phyloP scores from a whole-genome alignment of 2,329 filamentous ascomycete genomes.

The Xylariaceae sp. region DNA sequence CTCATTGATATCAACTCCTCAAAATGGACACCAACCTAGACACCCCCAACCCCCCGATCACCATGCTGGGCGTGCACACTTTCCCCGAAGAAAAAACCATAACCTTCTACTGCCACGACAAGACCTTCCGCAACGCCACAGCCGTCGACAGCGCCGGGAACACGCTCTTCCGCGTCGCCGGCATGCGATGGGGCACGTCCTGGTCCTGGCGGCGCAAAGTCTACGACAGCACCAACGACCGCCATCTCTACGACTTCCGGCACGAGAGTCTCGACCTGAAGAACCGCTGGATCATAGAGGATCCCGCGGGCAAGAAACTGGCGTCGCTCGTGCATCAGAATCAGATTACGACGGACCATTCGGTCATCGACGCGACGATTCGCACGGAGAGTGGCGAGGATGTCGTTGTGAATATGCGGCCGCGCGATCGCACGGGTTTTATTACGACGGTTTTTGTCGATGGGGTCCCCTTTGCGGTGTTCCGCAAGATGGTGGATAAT shows the following conservation, averaged over 20 bases:
- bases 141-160: not conserved
- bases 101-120: constrained; percentile 12
- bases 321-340: constrained; percentile 14
- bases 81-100: constrained; percentile 2
- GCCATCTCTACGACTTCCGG: constrained; percentile 19
- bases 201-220: constrained; percentile 22
- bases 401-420: constrained; percentile 13
- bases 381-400: constrained; percentile 17
- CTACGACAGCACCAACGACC: constrained; percentile 2
- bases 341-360: constrained; percentile 11
- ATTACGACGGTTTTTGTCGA: not conserved
- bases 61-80: constrained; percentile 8
- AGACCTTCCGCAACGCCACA: constrained; percentile 10
- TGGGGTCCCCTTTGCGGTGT: constrained; percentile 3
- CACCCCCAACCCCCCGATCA: constrained; percentile 7
- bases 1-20: not conserved
- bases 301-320: constrained; percentile 9
- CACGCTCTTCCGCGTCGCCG: constrained; percentile 14
- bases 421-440: not conserved
- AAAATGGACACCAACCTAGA: constrained; percentile 10
- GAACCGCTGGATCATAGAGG: constrained; percentile 19
- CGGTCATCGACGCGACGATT: constrained; percentile 14
- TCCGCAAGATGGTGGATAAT: constrained; percentile 10
- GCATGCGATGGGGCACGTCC: constrained; percentile 12
- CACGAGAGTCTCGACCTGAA: constrained; percentile 18